These are phyloP conservation scores for Didymellaceae sp. DNA, from an alignment of 2,329 filamentous ascomycete genomes.

Conservation along the genomic window DNA sequence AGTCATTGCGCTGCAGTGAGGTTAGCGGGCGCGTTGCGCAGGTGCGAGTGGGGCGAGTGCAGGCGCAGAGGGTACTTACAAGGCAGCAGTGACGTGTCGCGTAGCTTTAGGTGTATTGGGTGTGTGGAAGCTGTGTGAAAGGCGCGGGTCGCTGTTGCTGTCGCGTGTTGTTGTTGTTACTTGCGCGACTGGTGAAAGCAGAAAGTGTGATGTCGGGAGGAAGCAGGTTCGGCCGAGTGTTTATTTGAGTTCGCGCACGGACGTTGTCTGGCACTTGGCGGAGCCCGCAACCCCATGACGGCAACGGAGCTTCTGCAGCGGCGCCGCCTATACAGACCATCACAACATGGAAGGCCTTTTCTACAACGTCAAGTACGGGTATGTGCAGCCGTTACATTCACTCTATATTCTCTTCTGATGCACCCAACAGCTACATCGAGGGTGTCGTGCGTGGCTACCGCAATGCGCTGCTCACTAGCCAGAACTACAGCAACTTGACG, in stretches of 20 bases:
- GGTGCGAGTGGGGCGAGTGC: constrained; percentile 7
- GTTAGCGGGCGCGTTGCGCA: constrained; percentile 25
- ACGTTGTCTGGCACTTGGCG: too few species aligned
- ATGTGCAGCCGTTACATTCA: constrained; percentile 41
- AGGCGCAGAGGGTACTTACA: constrained; percentile 19
- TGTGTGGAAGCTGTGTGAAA: not conserved
- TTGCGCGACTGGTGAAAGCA: constrained; percentile 6
- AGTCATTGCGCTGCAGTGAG: constrained; percentile 23
- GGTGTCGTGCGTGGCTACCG: constrained; percentile 97
- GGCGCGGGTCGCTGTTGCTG: constrained; percentile 13
- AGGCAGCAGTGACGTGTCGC: constrained; percentile 2
- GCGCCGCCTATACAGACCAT: constrained; percentile 7
- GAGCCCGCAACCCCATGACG: constrained; percentile 12
- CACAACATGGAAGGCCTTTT: constrained; percentile 83
- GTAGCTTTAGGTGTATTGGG: not conserved
- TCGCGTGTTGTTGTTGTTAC: constrained; percentile 9
- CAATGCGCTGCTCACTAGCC: constrained; percentile 85
- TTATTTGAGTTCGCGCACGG: not conserved
- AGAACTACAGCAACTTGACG: constrained; percentile 93
- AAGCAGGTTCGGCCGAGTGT: constrained; percentile 21
- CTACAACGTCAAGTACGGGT: constrained; percentile 95
- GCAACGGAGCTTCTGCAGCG: constrained; percentile 9
- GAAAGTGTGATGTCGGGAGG: constrained; percentile 26
- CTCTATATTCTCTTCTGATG: constrained; percentile 21
- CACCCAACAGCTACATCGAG: constrained; percentile 79